Base-by-base conservation (phyloP, 768 basidiomycete species). In the Termitomyces sp. region DNA sequence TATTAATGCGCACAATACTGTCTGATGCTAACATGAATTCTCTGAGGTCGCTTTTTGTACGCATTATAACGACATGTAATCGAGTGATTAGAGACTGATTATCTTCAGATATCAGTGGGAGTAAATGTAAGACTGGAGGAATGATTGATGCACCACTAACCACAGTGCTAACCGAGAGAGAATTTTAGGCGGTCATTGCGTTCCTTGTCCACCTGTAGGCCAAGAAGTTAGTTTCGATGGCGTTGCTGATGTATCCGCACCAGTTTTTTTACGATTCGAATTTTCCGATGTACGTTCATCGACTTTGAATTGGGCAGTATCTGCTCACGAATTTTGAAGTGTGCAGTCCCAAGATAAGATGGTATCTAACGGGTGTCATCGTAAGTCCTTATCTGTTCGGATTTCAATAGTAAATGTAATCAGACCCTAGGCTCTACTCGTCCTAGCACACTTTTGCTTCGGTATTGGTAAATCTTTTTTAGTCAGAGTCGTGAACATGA, bases 11-110 rank as follows among this genome's bases (percentile, higher is more conserved):
- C 21, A 34, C 3, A 32, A 14, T 14, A 34, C 3, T 12, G 16
- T 1, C 4, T 43, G 4, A 44, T 46, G 27, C 17, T 51, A 10
- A n/a, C 38, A 4, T 47, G 5, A 17, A 19, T 35, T 51, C 16
- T 43, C 23, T n/a, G 16, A 73, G 75, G 75, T 68, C 75, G 3
- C 63, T 76, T 35, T 74, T 70, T 60, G 72, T 75, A 63, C 29
- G 72, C 61, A 8, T 41, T 35, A 1, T 53, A 31, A 46, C 29
- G 4, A 19, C n/a, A 12, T 23, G 12, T n/a, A 4, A 35, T 14
- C 19, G 31, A 34, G 10, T 53, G n/a, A 17, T 17, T 11, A 29
- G 0, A 40, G 19, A 50, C 12, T 43, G 8, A 45, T 37, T 45
- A 29, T 17, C 2, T 35, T 7, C 29, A 73, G 72, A 57, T 66